These are phyloP conservation scores for Xanthoconium purpureum DNA, from an alignment of 768 basidiomycete species.

Conservation along the genomic window DNA sequence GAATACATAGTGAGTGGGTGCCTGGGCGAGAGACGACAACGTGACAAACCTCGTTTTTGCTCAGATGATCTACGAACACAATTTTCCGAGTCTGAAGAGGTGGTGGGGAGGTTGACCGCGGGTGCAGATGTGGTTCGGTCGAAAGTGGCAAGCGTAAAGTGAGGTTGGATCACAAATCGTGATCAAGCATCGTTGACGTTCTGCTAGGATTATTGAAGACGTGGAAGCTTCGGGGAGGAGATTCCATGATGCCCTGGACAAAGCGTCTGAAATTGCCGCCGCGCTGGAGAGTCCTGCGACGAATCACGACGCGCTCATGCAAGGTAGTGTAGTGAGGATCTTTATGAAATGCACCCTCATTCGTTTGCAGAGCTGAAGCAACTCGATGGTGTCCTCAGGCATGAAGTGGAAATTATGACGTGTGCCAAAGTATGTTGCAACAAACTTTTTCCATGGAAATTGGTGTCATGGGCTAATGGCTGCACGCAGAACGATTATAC, in stretches of 20 bases:
- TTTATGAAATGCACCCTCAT: background rate
- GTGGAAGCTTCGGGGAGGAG: constrained; percentile 53
- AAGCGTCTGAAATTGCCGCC: constrained; percentile 48
- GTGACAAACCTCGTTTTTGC: background rate
- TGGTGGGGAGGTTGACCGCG: constrained; percentile 50
- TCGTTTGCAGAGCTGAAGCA: constrained; percentile 54
- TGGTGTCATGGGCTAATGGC: background rate
- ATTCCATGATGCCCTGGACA: constrained; percentile 58
- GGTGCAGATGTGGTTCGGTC: constrained; percentile 60
- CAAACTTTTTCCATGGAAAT: background rate
- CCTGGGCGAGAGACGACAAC: background rate
- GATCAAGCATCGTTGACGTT: background rate
- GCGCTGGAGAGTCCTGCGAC: constrained; percentile 54
- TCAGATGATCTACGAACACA: constrained; percentile 58
- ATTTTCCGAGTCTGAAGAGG: constrained; percentile 52
- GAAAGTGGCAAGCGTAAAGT: constrained; percentile 48
- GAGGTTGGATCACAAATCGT: constrained; percentile 9
- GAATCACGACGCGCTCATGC: constrained; percentile 49
- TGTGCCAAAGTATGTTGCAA: constrained; percentile 47
- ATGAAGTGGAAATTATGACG: constrained; percentile 56
- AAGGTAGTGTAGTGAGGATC: constrained; percentile 38
- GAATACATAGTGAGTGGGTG: constrained; percentile 58
- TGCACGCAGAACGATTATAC: constrained; percentile 64
- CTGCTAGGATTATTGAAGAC: constrained; percentile 53
- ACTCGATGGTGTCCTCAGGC: constrained; percentile 57